Evolutionary conservation across 768 basidiomycete genomes (phyloP).

Genomic region (Heimioporus sp.): DNA sequence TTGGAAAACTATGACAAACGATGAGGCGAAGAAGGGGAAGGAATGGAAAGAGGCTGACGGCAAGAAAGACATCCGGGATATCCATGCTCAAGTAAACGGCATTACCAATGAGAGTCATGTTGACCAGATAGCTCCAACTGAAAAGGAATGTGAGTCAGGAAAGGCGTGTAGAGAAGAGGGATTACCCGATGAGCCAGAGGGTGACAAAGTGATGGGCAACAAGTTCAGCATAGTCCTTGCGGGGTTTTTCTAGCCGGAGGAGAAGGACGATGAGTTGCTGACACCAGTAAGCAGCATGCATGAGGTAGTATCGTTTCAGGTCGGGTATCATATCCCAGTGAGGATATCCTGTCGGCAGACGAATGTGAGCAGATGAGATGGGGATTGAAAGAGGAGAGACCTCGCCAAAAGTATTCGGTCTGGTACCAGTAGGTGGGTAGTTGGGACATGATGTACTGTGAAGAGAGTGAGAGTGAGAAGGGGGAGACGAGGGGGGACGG

Average conservation of each 20-base stretch:
- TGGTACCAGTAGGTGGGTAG: constrained; percentile 85
- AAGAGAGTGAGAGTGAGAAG: neutral
- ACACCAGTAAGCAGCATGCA: constrained; percentile 92
- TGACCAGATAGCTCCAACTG: constrained; percentile 83
- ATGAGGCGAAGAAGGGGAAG: neutral
- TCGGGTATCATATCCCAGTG: constrained; percentile 83
- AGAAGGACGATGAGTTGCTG: constrained; percentile 89
- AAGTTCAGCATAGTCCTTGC: constrained; percentile 87
- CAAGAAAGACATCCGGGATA: constrained; percentile 85
- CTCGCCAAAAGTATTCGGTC: constrained; percentile 83
- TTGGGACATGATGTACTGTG: constrained; percentile 76
- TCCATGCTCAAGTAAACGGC: constrained; percentile 98
- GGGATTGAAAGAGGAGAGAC: constrained; percentile 30
- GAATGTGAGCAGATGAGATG: neutral
- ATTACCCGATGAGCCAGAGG: constrained; percentile 88
- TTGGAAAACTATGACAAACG: constrained; percentile 63
- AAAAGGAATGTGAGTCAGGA: neutral
- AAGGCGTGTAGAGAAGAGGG: neutral
- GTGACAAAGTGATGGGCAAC: constrained; percentile 92
- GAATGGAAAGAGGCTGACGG: constrained; percentile 45
- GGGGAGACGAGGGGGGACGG: neutral
- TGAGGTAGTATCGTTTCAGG: constrained; percentile 90
- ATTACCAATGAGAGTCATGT: constrained; percentile 85
- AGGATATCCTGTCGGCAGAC: constrained; percentile 63
- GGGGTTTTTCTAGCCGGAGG: constrained; percentile 87